phyloP scores from a whole-genome alignment of 2,329 filamentous ascomycete species.

The Arachnopeziza araneosa region DNA sequence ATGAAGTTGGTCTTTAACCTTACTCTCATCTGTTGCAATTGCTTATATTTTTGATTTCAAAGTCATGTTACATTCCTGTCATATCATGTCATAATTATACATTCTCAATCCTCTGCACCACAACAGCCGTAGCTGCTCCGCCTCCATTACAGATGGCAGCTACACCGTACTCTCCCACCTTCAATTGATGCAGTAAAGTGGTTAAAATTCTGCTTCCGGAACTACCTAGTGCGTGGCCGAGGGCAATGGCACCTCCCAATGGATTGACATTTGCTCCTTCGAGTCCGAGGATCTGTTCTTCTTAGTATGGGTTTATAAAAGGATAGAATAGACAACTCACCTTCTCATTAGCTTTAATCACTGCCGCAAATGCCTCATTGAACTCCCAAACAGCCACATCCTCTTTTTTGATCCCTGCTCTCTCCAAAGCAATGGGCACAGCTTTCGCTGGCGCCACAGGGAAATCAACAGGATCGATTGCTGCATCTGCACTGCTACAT shows the following conservation, averaged over 20 bases:
- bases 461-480: slow-evolving; percentile 88
- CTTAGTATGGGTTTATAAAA: background rate
- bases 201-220: slow-evolving; percentile 88
- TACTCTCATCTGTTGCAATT: too few relatives aligned
- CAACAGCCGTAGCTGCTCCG: slow-evolving; percentile 83
- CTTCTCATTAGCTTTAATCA: slow-evolving; percentile 92
- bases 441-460: slow-evolving; percentile 88
- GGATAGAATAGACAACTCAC: slow-evolving; percentile 36
- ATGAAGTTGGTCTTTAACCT: too few relatives aligned
- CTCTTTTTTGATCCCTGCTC: slow-evolving; percentile 84
- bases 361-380: slow-evolving; percentile 95
- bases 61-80: background rate
- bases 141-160: slow-evolving; percentile 97
- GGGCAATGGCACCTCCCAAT: slow-evolving; percentile 82
- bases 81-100: slow-evolving; percentile 12
- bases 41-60: background rate
- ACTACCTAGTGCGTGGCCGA: slow-evolving; percentile 89
- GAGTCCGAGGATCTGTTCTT: slow-evolving; percentile 51
- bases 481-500: slow-evolving; percentile 80
- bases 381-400: slow-evolving; percentile 97
- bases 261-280: slow-evolving; percentile 78
- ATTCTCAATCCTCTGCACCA: slow-evolving; percentile 73
- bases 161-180: slow-evolving; percentile 86
- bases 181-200: slow-evolving; percentile 84
- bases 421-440: slow-evolving; percentile 80